A percentile compares a stretch with the other conserved stretches of the same genome.
phyloP scores from a whole-genome alignment of 768 basidiomycete genomes.

The Tulasnella sp. region DNA sequence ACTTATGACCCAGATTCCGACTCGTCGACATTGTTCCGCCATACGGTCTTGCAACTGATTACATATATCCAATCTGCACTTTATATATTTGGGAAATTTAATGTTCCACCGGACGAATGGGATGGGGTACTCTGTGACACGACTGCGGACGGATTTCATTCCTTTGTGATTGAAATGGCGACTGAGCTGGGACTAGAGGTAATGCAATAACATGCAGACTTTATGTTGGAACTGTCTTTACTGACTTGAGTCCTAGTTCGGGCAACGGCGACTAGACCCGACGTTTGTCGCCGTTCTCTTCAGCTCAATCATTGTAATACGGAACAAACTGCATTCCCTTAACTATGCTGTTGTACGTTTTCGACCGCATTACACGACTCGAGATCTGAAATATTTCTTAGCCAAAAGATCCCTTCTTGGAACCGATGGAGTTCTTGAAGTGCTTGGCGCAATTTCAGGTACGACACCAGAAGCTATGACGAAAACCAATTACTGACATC shows the following conservation, averaged over 20 bases:
- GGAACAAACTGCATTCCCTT: conserved; percentile 56
- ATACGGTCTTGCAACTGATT: conserved; percentile 62
- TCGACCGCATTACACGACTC: too few relatives aligned
- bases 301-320: conserved; percentile 49
- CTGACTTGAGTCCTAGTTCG: conserved; percentile 3
- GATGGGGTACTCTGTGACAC: conserved; percentile 67
- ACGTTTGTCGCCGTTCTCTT: conserved; percentile 55
- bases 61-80: conserved; percentile 61
- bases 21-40: conserved; percentile 37
- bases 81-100: conserved; percentile 54
- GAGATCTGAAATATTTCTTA: conserved; percentile 25
- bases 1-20: neutral
- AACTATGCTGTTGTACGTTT: conserved; percentile 19
- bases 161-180: conserved; percentile 56
- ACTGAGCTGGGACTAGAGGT: conserved; percentile 50
- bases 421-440: conserved; percentile 44
- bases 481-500: neutral
- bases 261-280: conserved; percentile 56
- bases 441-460: conserved; percentile 32
- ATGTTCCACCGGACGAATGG: conserved; percentile 27
- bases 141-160: conserved; percentile 55
- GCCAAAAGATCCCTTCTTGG: conserved; percentile 69
- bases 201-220: conserved; percentile 9
- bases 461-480: neutral
- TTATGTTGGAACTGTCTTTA: neutral